Evolutionary conservation across 371 early-diverging fungal species (phyloP).

Genomic region (Rhizomucor miehei): DNA sequence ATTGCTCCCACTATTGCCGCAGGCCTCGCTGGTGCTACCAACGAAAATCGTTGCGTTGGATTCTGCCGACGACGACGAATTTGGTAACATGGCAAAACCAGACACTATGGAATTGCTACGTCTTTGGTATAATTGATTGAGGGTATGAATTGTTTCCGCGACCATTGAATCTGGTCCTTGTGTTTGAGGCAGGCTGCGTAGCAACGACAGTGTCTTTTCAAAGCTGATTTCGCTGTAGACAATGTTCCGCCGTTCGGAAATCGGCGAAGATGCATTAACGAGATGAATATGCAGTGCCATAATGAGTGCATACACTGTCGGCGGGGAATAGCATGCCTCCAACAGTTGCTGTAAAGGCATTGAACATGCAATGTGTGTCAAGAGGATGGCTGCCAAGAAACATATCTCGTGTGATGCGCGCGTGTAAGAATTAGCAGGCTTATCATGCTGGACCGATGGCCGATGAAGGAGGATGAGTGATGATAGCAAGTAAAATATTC

Average conservation of each 20-base stretch:
- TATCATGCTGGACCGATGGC: background rate
- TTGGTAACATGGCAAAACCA: too few species aligned
- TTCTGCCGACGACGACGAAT: too few species aligned
- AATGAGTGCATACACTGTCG: conserved; percentile 31
- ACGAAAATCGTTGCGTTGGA: too few species aligned
- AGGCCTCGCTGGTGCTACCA: too few species aligned
- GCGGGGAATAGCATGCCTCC: conserved; percentile 35
- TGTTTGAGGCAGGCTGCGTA: too few species aligned
- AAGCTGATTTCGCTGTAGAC: conserved; percentile 18
- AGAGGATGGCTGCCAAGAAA: conserved; percentile 30
- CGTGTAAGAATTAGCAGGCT: background rate
- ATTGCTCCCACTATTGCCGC: too few species aligned
- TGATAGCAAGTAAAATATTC: conserved; percentile 1
- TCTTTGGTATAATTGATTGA: too few species aligned
- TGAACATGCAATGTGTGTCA: conserved; percentile 26
- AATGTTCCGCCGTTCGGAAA: conserved; percentile 15
- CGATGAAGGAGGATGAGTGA: conserved; percentile 5
- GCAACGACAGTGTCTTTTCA: conserved; percentile 3
- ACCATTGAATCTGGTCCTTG: too few species aligned
- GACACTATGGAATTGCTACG: too few species aligned
- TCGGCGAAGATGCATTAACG: conserved; percentile 24
- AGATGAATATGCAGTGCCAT: conserved; percentile 41
- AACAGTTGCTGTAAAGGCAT: conserved; percentile 16
- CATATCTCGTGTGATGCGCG: conserved; percentile 35
- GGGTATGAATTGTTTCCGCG: too few species aligned